A percentile compares a stretch with the other conserved stretches of the same genome.
Conservation (phyloP, 331 rosid species). For the Acacia concinna region DNA sequence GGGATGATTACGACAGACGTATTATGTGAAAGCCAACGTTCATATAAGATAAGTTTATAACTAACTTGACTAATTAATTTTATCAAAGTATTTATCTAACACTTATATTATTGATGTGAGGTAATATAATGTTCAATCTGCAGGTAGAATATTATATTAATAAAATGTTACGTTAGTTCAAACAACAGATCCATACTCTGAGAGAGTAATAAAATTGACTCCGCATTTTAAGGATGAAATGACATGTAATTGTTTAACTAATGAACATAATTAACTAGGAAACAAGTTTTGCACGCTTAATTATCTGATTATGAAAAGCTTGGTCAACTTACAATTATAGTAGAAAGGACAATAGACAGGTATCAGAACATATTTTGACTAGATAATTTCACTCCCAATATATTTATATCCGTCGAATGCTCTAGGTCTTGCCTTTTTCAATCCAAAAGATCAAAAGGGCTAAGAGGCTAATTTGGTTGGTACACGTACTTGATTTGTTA, state of each 20-base stretch:
- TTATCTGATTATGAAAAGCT: not conserved
- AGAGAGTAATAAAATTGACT: not conserved
- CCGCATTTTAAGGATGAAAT: not conserved
- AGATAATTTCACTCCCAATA: not conserved
- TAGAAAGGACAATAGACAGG: not conserved
- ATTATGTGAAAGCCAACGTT: no score
- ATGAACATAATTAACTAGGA: not conserved
- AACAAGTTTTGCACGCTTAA: not conserved
- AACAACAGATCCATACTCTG: not conserved
- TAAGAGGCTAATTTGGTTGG: not conserved
- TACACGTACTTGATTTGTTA: not conserved
- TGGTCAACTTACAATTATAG: not conserved
- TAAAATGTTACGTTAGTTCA: not conserved
- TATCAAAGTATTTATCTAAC: no score
- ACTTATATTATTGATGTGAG: no score
- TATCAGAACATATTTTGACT: not conserved
- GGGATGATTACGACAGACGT: no score
- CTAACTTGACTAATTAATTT: no score
- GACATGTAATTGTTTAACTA: not conserved
- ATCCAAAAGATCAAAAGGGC: not conserved
- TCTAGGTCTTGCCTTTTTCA: not conserved
- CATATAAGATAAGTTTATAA: no score
- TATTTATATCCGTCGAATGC: not conserved
- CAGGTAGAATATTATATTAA: not conserved
- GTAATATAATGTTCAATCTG: not conserved